Evolutionary conservation across 2,329 filamentous ascomycete genomes (phyloP), one percentile per base, ranked within the genome.

Genomic region (Sporothrix inflata): DNA sequence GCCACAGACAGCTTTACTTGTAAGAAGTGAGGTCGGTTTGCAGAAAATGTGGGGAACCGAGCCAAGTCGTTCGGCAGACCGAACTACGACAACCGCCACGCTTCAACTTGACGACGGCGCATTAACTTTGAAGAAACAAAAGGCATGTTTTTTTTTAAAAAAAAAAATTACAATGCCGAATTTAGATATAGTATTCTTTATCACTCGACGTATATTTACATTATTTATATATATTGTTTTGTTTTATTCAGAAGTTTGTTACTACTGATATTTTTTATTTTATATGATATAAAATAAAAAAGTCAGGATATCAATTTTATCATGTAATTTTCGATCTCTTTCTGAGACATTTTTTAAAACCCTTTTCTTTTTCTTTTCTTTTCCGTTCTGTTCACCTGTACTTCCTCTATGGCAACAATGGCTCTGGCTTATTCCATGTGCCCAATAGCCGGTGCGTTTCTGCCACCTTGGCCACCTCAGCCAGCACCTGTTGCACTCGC

Each of bases 401-500:
- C 45, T 42, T 19, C 11, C 40, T 7, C 6, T 38, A 53, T n/a
- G 30, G 3, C 24, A 14, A 8, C 57, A 34, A 34, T 27, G 55
- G 51, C 49, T 65, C 68, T 19, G 72, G 76, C 74, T 80, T 81
- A 76, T 85, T 83, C 90, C 91, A 93, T 78, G 90, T 92, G 4
- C 91, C 91, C 77, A 92, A 79, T 89, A 90, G 92, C 78, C 90
- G 86, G 84, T 87, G 91, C 63, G 82, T 85, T 79, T 88, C 83
- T n/a, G 89, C 89, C 74, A 89, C 86, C 40, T 79, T 79, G 1
- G 82, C 82, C 75, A 94, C 83, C 75, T 87, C 86, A 68, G 82
- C 83, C 78, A 94, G 80, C 34, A 89, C 91, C 27, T 81, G 82
- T 73, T 87, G 85, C 19, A 94, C 90, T 74, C 85, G 84, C 3